phyloP scores from a whole-genome alignment of 805 yeast genomes.

The Wickerhamiella siamensis region DNA sequence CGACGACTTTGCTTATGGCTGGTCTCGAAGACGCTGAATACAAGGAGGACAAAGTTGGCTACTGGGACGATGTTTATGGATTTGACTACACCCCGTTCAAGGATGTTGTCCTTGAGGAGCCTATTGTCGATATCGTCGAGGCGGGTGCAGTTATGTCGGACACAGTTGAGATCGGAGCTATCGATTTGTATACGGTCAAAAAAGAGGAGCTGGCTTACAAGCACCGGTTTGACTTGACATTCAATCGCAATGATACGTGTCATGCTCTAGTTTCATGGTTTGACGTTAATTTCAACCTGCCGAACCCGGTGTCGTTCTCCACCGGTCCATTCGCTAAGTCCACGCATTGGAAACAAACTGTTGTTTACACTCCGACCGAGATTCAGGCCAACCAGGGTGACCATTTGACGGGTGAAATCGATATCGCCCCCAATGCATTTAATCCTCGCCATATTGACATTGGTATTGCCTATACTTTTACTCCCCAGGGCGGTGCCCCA shows the following conservation, averaged over 20 bases:
- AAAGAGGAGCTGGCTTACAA: conserved; percentile 70
- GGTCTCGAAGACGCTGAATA: conserved; percentile 88
- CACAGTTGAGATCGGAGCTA: conserved; percentile 52
- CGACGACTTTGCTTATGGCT: conserved; percentile 77
- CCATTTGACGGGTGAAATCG: conserved; percentile 50
- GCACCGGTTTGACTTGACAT: conserved; percentile 52
- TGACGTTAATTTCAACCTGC: conserved; percentile 65
- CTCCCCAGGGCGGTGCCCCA: conserved; percentile 37
- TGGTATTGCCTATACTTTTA: conserved; percentile 42
- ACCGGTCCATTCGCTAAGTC: conserved; percentile 91
- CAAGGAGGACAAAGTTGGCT: conserved; percentile 78
- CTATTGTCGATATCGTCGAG: conserved; percentile 91
- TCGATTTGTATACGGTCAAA: conserved; percentile 81
- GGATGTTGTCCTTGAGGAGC: conserved; percentile 77
- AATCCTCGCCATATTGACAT: conserved; percentile 90
- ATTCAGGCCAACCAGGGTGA: conserved; percentile 69
- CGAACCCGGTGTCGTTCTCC: conserved; percentile 49
- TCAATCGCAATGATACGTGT: conserved; percentile 63
- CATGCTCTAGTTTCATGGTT: conserved; percentile 93
- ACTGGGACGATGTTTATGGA: conserved; percentile 96
- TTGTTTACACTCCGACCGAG: conserved; percentile 76
- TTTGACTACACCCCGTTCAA: conserved; percentile 89
- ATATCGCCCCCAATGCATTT: conserved; percentile 56
- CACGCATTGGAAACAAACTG: conserved; percentile 99
- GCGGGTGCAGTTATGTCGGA: conserved; percentile 62